Evolutionary conservation across 129 eudicot genomes (phyloP).

Genomic region (Saposhnikovia divaricata): DNA sequence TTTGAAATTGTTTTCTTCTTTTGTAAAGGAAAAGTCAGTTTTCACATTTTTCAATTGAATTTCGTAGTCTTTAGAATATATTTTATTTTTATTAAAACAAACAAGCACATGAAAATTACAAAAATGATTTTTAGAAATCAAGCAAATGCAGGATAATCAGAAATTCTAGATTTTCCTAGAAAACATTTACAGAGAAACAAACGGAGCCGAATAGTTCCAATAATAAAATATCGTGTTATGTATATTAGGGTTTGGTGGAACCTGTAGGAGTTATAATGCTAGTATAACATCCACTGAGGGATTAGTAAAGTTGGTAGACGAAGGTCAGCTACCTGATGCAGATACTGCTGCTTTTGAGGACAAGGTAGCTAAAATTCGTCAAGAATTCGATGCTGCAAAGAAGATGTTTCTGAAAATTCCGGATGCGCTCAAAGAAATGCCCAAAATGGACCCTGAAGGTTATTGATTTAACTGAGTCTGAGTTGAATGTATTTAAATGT

Average conservation of each 20-base stretch:
- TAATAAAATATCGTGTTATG: background rate
- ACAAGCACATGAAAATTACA: no score
- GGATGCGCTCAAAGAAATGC: constrained; percentile 57
- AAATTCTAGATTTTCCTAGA: no score
- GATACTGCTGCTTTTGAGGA: constrained; percentile 27
- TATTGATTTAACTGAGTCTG: background rate
- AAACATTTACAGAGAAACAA: no score
- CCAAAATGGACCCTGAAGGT: constrained; percentile 87
- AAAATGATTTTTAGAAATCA: no score
- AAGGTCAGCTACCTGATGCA: constrained; percentile 17
- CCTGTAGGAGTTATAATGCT: constrained; percentile 28
- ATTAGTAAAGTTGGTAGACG: constrained; percentile 36
- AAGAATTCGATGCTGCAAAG: constrained; percentile 54
- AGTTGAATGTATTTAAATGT: background rate
- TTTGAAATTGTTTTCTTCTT: no score
- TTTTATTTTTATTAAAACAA: no score
- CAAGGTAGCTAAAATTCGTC: constrained; percentile 51
- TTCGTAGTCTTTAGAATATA: no score
- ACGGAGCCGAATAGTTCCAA: background rate
- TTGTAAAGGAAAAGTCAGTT: no score
- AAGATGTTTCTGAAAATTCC: constrained; percentile 66
- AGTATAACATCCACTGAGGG: constrained; percentile 23
- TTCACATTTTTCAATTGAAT: no score
- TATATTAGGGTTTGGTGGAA: constrained; percentile 34
- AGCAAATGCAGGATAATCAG: no score